Percentiles rank a stretch among this genome's conserved stretches.
Evolutionary conservation across 805 yeast genomes (phyloP).

Genomic region (Yamadazyma akitaensis): DNA sequence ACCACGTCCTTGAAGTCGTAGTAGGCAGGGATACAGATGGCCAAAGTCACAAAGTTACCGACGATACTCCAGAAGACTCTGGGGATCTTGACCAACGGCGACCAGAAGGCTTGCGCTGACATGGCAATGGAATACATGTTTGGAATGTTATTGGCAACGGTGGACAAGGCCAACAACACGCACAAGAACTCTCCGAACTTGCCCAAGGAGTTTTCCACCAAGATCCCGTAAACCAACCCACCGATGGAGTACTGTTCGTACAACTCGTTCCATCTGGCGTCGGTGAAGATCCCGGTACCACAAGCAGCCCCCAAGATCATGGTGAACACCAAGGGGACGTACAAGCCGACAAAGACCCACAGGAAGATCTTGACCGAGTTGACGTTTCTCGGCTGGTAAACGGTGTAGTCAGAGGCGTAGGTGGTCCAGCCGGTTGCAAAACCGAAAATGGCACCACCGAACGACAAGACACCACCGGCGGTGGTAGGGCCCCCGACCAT

Average conservation of each 20-base stretch:
- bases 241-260: conserved; percentile 39
- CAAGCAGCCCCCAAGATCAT: conserved; percentile 85
- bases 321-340: conserved; percentile 66
- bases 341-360: conserved; percentile 61
- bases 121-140: conserved; percentile 89
- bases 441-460: conserved; percentile 81
- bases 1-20: conserved; percentile 69
- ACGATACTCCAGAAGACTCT: conserved; percentile 77
- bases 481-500: conserved; percentile 54
- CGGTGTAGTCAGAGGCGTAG: conserved; percentile 88
- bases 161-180: conserved; percentile 79
- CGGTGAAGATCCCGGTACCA: conserved; percentile 58
- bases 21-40: conserved; percentile 86
- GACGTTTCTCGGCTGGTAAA: conserved; percentile 71
- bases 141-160: conserved; percentile 89
- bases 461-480: conserved; percentile 75
- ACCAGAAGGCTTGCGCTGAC: conserved; percentile 83
- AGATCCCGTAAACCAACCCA: conserved; percentile 76
- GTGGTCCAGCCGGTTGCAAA: conserved; percentile 95
- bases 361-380: conserved; percentile 58
- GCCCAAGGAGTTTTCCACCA: conserved; percentile 76
- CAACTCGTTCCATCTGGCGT: conserved; percentile 27
- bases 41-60: conserved; percentile 76
- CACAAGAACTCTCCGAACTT: conserved; percentile 89
- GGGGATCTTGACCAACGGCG: conserved; percentile 70